Conservation (phyloP, 139 green algal species). For the Mesotaenium endlicherianum region DNA sequence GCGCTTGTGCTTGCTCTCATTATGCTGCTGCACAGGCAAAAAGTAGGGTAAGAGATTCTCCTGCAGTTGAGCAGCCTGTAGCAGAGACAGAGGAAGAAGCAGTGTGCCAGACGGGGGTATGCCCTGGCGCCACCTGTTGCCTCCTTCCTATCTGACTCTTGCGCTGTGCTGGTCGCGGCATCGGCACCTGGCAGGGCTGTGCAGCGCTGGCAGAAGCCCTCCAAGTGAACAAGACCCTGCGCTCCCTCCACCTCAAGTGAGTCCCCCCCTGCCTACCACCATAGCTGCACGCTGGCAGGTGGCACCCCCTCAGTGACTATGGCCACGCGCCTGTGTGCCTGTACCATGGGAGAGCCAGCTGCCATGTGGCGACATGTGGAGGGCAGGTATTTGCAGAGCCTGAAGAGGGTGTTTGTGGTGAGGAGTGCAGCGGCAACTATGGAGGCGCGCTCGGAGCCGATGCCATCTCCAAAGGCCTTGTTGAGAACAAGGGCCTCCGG, state of each 20-base stretch:
- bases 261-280: too few species aligned
- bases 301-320: too few species aligned
- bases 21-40: neutral
- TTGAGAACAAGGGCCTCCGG: slow-evolving; percentile 68
- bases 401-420: too few species aligned
- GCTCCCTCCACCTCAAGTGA: slow-evolving; percentile 25
- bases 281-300: too few species aligned
- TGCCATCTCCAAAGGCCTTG: slow-evolving; percentile 73
- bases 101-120: neutral
- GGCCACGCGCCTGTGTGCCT: too few species aligned
- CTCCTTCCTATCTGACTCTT: neutral
- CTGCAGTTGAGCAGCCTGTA: neutral
- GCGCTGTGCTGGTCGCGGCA: too few species aligned
- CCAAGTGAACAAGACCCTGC: slow-evolving; percentile 65
- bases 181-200: slow-evolving; percentile 53
- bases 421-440: slow-evolving; percentile 78
- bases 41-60: neutral
- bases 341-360: too few species aligned
- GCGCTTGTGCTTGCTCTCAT: too few species aligned
- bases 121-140: neutral
- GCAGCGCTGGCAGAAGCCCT: slow-evolving; percentile 74
- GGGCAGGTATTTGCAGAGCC: too few species aligned
- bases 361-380: too few species aligned
- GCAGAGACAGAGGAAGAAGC: neutral
- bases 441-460: slow-evolving; percentile 65